Evolutionary conservation across 2,329 filamentous ascomycete genomes (phyloP).

Genomic region (Xylaria sp.): DNA sequence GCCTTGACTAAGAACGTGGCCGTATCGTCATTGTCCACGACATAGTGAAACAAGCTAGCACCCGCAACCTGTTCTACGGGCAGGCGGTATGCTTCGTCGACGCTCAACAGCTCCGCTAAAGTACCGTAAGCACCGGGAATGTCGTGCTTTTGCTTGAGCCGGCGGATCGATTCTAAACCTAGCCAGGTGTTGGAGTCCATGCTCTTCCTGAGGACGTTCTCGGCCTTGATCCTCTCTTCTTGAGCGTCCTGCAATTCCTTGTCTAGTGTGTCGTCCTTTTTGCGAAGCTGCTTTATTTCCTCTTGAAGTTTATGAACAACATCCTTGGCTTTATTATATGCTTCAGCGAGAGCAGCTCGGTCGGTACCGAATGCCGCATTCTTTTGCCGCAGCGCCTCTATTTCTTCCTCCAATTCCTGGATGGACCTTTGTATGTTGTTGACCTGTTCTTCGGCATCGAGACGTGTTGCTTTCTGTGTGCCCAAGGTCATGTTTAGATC

Average conservation of each 20-base stretch:
- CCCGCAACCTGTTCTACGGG: conserved; percentile 95
- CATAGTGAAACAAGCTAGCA: conserved; percentile 92
- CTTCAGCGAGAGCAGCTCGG: conserved; percentile 76
- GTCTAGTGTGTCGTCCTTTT: conserved; percentile 88
- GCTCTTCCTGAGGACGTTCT: conserved; percentile 80
- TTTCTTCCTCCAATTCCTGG: conserved; percentile 75
- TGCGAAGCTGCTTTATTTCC: conserved; percentile 85
- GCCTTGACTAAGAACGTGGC: conserved; percentile 83
- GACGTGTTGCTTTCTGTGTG: conserved; percentile 83
- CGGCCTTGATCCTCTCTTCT: conserved; percentile 80
- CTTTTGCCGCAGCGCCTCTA: conserved; percentile 74
- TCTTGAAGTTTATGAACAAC: conserved; percentile 82
- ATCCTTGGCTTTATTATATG: conserved; percentile 82
- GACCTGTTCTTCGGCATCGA: conserved; percentile 88
- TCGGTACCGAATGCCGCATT: conserved; percentile 84
- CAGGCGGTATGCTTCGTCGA: conserved; percentile 84
- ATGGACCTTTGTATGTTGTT: conserved; percentile 77
- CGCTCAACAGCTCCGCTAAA: conserved; percentile 89
- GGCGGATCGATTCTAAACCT: conserved; percentile 86
- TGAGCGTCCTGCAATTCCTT: conserved; percentile 80
- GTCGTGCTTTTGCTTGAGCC: conserved; percentile 81
- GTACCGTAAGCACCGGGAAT: conserved; percentile 92
- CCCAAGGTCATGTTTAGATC: conserved; percentile 81
- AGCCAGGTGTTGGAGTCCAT: conserved; percentile 91
- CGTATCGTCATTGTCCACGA: conserved; percentile 91